Evolutionary conservation across 371 early-diverging fungal genomes (phyloP).

Genomic region (Apophysomyces sp.): DNA sequence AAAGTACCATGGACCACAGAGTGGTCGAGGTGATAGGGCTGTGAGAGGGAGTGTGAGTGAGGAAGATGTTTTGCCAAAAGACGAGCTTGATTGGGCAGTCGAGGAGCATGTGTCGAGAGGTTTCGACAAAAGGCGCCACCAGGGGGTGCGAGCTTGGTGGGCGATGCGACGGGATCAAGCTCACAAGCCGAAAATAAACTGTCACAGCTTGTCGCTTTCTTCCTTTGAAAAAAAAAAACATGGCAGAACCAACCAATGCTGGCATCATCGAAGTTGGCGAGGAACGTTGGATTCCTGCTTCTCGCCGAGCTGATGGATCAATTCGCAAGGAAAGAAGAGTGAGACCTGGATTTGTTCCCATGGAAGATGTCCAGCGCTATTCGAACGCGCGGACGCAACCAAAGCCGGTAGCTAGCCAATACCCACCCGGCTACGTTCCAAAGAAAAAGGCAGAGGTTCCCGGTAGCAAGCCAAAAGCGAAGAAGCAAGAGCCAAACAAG

Average conservation of each 20-base stretch:
- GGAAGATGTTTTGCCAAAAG: too few species aligned
- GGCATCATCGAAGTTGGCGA: slow-evolving; percentile 42
- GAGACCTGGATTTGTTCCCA: slow-evolving; percentile 66
- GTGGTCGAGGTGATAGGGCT: too few species aligned
- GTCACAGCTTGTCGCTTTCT: too few species aligned
- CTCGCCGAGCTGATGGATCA: slow-evolving; percentile 70
- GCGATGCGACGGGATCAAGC: too few species aligned
- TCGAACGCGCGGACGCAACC: slow-evolving; percentile 44
- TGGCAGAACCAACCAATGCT: slow-evolving; percentile 13
- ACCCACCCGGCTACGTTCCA: slow-evolving; percentile 9
- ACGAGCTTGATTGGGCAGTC: too few species aligned
- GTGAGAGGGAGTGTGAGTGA: too few species aligned
- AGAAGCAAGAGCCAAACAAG: slow-evolving; percentile 15
- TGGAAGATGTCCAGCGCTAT: slow-evolving; percentile 64
- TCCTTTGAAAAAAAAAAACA: neutral
- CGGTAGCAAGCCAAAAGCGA: neutral
- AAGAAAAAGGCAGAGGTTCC: slow-evolving; percentile 16
- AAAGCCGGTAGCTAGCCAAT: slow-evolving; percentile 20
- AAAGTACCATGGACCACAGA: too few species aligned
- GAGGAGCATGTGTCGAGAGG: too few species aligned
- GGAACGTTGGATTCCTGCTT: slow-evolving; percentile 57
- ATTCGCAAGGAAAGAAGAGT: slow-evolving; percentile 67
- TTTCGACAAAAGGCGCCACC: too few species aligned
- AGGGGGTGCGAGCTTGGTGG: too few species aligned
- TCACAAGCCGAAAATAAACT: too few species aligned